Conservation (phyloP, 1,284 basidiomycete species). For the Apiotrichum laibachii region DNA sequence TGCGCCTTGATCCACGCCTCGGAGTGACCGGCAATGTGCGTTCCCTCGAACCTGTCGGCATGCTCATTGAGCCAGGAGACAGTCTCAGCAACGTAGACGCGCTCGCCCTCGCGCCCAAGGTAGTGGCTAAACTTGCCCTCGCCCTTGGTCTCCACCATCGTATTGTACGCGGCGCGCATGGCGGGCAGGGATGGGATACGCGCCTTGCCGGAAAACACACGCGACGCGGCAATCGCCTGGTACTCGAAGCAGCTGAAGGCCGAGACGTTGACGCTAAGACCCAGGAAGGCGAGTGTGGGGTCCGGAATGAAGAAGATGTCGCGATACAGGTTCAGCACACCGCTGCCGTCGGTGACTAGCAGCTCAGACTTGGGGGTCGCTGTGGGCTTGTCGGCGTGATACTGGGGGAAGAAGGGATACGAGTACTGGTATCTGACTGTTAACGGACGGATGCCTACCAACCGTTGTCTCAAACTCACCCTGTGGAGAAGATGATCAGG, state of each 20-base stretch:
- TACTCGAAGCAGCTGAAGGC: constrained; percentile 42
- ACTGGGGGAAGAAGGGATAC: constrained; percentile 56
- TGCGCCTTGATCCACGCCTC: not conserved
- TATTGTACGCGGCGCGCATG: constrained; percentile 21
- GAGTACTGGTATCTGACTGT: constrained; percentile 50
- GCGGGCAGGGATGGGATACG: constrained; percentile 22
- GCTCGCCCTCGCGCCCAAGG: constrained; percentile 30
- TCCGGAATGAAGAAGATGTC: constrained; percentile 58
- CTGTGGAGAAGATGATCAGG: constrained; percentile 55
- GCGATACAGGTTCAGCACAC: constrained; percentile 55
- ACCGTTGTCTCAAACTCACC: constrained; percentile 35
- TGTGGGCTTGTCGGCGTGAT: constrained; percentile 45
- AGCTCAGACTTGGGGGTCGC: not conserved
- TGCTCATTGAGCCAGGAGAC: not conserved
- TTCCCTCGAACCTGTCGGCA: not conserved
- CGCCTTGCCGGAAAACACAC: constrained; percentile 31
- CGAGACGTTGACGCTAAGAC: constrained; percentile 33
- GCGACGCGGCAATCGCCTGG: constrained; percentile 32
- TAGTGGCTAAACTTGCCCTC: constrained; percentile 34
- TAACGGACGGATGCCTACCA: not conserved
- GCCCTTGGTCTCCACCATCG: constrained; percentile 19
- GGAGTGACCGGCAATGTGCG: not conserved
- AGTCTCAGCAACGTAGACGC: constrained; percentile 10
- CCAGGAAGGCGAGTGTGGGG: constrained; percentile 54
- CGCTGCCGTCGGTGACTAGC: constrained; percentile 55